phyloP scores from a whole-genome alignment of 176 grass and related monocot species.

The Oryza longistaminata region DNA sequence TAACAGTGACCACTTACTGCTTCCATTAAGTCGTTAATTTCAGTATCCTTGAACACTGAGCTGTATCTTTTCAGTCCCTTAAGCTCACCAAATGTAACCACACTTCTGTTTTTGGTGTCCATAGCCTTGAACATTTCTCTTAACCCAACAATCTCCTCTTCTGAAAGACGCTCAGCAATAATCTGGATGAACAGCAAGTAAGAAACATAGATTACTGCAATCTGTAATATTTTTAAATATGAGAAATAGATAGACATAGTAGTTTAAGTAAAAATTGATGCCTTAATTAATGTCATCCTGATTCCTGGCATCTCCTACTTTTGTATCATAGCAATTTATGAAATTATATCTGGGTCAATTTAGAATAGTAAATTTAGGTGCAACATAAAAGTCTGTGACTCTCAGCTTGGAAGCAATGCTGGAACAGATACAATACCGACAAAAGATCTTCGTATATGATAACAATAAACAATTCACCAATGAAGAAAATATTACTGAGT shows the following conservation, averaged over 20 bases:
- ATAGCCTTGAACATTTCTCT: constrained; percentile 65
- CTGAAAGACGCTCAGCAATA: constrained; percentile 60
- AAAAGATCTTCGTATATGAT: not conserved
- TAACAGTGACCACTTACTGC: constrained; percentile 47
- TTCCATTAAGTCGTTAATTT: constrained; percentile 55
- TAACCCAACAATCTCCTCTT: constrained; percentile 68
- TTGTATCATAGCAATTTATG: not conserved
- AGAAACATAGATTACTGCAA: not conserved
- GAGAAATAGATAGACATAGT: not conserved
- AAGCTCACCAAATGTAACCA: constrained; percentile 63
- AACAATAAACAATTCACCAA: not conserved
- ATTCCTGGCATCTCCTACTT: not conserved
- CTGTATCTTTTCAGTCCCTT: constrained; percentile 57
- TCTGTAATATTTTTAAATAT: not conserved
- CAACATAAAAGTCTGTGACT: not conserved
- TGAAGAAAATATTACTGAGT: not conserved
- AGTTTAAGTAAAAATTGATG: not conserved
- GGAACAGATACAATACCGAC: not conserved
- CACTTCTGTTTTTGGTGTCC: constrained; percentile 43
- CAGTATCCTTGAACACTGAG: constrained; percentile 46
- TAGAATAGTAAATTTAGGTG: not conserved
- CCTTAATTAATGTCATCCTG: not conserved
- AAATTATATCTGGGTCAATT: not conserved
- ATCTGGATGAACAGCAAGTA: constrained; percentile 36
- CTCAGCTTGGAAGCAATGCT: not conserved